Conservation (phyloP, 2,329 filamentous ascomycete species). For the Fusarium circinatum region DNA sequence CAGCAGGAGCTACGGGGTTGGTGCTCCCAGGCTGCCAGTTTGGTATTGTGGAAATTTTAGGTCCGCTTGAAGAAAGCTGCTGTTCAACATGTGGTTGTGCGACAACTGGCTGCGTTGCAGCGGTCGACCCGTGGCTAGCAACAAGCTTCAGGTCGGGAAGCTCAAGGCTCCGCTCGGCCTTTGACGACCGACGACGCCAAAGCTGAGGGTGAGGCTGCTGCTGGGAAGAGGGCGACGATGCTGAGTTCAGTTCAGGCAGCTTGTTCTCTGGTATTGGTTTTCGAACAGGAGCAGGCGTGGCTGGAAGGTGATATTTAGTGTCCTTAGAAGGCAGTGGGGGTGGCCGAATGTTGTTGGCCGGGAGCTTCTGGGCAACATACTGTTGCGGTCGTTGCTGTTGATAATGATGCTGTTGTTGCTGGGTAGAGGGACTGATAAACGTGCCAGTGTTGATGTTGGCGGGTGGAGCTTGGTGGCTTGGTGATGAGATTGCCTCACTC, state of each 20-base stretch:
- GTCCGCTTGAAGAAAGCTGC: conserved; percentile 27
- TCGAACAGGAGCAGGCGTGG: conserved; percentile 32
- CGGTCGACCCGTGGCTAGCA: conserved; percentile 62
- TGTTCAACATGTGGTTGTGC: conserved; percentile 27
- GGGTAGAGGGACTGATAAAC: conserved; percentile 32
- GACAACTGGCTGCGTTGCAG: conserved; percentile 42
- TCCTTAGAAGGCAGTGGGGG: conserved; percentile 46
- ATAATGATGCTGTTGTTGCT: conserved; percentile 31
- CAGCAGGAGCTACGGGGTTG: conserved; percentile 17
- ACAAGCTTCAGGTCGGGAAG: conserved; percentile 61
- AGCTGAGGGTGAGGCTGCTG: conserved; percentile 48
- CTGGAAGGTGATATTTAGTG: conserved; percentile 35
- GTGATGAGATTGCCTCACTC: conserved; percentile 38
- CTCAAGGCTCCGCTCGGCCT: conserved; percentile 58
- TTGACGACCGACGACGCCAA: conserved; percentile 64
- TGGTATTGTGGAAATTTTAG: conserved; percentile 30
- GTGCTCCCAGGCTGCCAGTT: conserved; percentile 27
- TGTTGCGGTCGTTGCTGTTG: conserved; percentile 33
- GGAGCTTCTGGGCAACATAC: conserved; percentile 33
- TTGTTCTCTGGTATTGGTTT: conserved; percentile 20
- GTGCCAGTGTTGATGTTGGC: conserved; percentile 36
- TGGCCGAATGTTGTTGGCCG: conserved; percentile 14
- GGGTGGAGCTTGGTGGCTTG: conserved; percentile 40
- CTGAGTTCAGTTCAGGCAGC: conserved; percentile 30
- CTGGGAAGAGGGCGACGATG: conserved; percentile 40